These are phyloP conservation scores for Pseudevernia furfuracea DNA, from an alignment of 495 filamentous ascomycete species.

Conservation along the genomic window DNA sequence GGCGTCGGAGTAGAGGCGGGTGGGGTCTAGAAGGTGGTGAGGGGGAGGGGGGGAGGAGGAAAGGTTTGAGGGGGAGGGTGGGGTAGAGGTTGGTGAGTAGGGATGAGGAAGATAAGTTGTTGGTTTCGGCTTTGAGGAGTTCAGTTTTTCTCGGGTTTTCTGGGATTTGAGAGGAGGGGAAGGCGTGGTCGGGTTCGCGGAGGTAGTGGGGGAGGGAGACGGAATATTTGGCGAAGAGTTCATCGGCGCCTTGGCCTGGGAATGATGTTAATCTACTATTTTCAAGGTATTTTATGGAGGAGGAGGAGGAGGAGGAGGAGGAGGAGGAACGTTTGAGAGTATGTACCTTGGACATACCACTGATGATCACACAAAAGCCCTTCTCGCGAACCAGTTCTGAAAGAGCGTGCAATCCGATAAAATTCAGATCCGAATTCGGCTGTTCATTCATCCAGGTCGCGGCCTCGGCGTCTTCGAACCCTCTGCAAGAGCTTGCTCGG, in stretches of 20 bases:
- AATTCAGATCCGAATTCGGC: slow-evolving; percentile 40
- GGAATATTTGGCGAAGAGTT: slow-evolving; percentile 46
- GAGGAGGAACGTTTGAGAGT: no score
- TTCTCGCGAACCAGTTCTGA: slow-evolving; percentile 35
- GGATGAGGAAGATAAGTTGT: not conserved
- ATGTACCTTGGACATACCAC: no score
- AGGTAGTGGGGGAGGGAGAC: slow-evolving; percentile 37
- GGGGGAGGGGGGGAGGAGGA: not conserved
- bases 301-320: no score
- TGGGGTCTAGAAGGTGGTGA: no score
- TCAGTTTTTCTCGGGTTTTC: not conserved
- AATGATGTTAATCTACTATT: no score
- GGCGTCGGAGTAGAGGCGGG: not conserved
- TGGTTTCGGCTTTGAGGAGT: slow-evolving; percentile 8
- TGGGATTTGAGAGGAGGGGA: slow-evolving; percentile 18
- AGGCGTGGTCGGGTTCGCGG: slow-evolving; percentile 39
- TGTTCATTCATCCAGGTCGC: slow-evolving; percentile 43
- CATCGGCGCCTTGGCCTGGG: slow-evolving; percentile 45
- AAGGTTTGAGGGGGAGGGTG: slow-evolving; percentile 10
- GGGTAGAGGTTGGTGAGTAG: slow-evolving; percentile 10
- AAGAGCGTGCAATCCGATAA: slow-evolving; percentile 40
- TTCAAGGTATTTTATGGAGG: not conserved
- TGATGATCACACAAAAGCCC: slow-evolving; percentile 45
- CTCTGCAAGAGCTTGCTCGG: slow-evolving; percentile 38
- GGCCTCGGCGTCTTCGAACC: slow-evolving; percentile 46